These are phyloP conservation scores for Dactylellina parvicollis DNA, from an alignment of 2,329 filamentous ascomycete genomes.

Conservation along the genomic window DNA sequence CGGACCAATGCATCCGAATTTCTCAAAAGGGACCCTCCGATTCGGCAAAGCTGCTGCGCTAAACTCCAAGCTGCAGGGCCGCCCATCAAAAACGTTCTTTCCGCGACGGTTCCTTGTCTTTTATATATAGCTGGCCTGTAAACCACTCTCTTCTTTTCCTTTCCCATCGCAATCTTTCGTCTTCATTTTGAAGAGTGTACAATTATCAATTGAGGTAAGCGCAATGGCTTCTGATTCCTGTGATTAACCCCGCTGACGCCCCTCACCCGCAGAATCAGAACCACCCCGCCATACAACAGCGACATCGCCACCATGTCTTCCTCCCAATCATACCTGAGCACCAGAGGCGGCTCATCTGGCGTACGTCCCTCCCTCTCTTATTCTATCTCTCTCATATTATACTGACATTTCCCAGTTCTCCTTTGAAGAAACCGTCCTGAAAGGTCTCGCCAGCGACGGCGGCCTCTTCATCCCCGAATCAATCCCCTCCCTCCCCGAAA, in stretches of 20 bases:
- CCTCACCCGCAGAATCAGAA: background rate
- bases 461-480: constrained; percentile 89
- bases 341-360: constrained; percentile 71
- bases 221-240: no score
- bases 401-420: constrained; percentile 70
- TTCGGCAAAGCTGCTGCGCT: constrained; percentile 23
- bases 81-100: background rate
- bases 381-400: constrained; percentile 1
- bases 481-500: constrained; percentile 72
- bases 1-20: constrained; percentile 46
- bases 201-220: no score
- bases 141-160: background rate
- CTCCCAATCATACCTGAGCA: constrained; percentile 70
- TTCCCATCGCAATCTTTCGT: background rate
- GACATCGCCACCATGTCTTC: constrained; percentile 30
- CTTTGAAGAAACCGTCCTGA: constrained; percentile 90
- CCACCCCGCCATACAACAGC: background rate
- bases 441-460: constrained; percentile 85
- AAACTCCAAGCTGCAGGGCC: background rate
- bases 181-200: background rate
- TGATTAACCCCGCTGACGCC: constrained; percentile 20
- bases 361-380: constrained; percentile 62
- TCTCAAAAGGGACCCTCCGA: constrained; percentile 10
- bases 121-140: constrained; percentile 32
- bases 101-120: constrained; percentile 2